These are phyloP conservation scores for Salix exigua DNA, from an alignment of 345 rosid genomes.

Conservation along the genomic window DNA sequence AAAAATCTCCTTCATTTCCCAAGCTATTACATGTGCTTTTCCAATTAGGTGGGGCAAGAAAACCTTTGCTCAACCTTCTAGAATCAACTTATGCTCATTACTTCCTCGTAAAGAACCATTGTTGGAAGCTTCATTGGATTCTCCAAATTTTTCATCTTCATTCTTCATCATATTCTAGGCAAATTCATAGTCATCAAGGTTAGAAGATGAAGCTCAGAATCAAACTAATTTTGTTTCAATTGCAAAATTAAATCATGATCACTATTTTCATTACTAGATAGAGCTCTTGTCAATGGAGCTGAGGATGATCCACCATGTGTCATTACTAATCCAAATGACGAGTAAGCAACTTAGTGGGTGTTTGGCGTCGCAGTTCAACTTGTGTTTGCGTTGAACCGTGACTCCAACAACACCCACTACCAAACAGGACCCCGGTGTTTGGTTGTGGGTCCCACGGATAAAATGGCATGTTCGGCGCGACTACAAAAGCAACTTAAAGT, in stretches of 20 bases:
- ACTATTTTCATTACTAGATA: constrained; percentile 3
- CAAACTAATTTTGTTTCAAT: constrained; percentile 14
- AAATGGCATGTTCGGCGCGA: too few relatives aligned
- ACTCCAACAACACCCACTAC: too few relatives aligned
- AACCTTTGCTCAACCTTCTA: constrained; percentile 33
- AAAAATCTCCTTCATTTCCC: constrained; percentile 5
- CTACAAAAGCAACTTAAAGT: too few relatives aligned
- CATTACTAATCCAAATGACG: too few relatives aligned
- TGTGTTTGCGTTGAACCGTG: too few relatives aligned
- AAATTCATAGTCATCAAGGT: constrained; percentile 17
- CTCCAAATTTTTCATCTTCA: constrained; percentile 52
- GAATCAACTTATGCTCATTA: constrained; percentile 31
- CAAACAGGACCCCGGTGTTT: too few relatives aligned
- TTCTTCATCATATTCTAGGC: constrained; percentile 40
- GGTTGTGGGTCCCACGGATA: too few relatives aligned
- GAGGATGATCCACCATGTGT: too few relatives aligned
- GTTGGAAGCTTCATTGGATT: constrained; percentile 72
- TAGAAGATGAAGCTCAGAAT: constrained; percentile 16
- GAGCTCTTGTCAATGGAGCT: too few relatives aligned
- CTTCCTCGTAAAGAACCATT: constrained; percentile 50
- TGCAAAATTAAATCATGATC: constrained; percentile 2
- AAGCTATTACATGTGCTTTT: constrained; percentile 14
- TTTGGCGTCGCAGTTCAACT: too few relatives aligned
- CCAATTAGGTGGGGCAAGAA: constrained; percentile 31
- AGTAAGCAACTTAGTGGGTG: too few relatives aligned